These are phyloP conservation scores for Pluteus cervinus DNA, from an alignment of 768 basidiomycete genomes.

Conservation along the genomic window DNA sequence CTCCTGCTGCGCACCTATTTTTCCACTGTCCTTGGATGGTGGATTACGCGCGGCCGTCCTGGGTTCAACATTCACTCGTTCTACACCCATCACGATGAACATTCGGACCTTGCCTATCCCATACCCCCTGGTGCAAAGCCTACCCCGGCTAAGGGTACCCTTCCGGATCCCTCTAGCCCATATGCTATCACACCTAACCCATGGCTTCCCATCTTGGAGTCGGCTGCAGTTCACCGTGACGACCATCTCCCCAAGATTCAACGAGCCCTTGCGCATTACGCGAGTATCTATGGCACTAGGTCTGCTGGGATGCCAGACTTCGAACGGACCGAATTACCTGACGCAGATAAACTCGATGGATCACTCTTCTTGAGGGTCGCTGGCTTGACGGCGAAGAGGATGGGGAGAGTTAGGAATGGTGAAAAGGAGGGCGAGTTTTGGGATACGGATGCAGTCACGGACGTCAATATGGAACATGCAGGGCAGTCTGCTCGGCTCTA, in stretches of 20 bases:
- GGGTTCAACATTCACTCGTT: constrained; percentile 44
- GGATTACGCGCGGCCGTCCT: constrained; percentile 51
- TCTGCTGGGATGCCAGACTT: constrained; percentile 13
- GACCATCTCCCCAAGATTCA: constrained; percentile 39
- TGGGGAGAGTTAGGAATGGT: constrained; percentile 22
- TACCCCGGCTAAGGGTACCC: constrained; percentile 15
- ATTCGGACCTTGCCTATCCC: constrained; percentile 15
- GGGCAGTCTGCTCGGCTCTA: too few relatives aligned
- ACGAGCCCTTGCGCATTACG: constrained; percentile 41
- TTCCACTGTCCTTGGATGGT: constrained; percentile 42
- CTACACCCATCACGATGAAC: constrained; percentile 29
- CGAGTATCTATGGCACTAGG: constrained; percentile 37
- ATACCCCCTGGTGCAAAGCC: constrained; percentile 14
- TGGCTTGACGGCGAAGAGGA: constrained; percentile 36
- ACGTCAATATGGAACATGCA: too few relatives aligned
- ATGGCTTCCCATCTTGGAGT: constrained; percentile 53
- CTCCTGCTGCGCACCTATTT: constrained; percentile 58
- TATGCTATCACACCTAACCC: constrained; percentile 40
- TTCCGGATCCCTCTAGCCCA: constrained; percentile 24
- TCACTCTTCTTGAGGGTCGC: constrained; percentile 52
- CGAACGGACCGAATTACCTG: constrained; percentile 30
- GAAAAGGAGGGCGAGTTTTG: constrained; percentile 5
- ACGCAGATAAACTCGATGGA: constrained; percentile 46
- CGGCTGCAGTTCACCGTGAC: constrained; percentile 49
- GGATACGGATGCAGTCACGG: too few relatives aligned